Base-by-base conservation (phyloP, 1,139 yeast species). In the Spencermartinsiella ligniputridi region DNA sequence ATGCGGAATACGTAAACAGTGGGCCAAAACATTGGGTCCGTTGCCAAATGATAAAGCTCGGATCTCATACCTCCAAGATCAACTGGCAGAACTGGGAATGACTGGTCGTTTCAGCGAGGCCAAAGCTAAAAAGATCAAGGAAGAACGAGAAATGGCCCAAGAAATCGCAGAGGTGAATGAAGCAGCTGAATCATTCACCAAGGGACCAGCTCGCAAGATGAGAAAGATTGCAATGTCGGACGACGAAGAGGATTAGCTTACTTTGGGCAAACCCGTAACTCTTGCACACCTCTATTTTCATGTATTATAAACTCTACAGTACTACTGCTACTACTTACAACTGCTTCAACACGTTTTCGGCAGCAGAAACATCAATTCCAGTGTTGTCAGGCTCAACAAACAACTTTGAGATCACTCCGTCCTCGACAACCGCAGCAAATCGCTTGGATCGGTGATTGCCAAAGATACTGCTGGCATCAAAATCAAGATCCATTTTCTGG, bases 331-430 rank as follows among this genome's bases (percentile, higher is more conserved):
- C n/a, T n/a, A n/a, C 11, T 15, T 27, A 27, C 32, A 27, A 27
- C 8, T 27, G 15, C 53, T 62, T 61, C 41, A 75, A 56, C 30
- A 78, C 75, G 47, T 69, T 70, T 42, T 69, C 74, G 12, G 81
- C 81, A 30, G 68, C 66, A 17, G 81, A 70, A 35, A 74, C 75
- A 19, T 78, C 75, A 48, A 88, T 77, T 11, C 90, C 78, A 44
- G 82, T 79, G 66, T 79, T 79, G 59, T 87, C 95, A 18, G 95
- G 95, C 68, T 88, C 96, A 44, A 81, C 78, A 62, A 83, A 83
- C 33, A 79, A 71, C 54, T 80, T 67, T 41, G 68, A 66, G 41
- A 88, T 90, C 53, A 71, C 71, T 40, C 95, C 95, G 52, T 87
- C 78, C 52, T 85, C 82, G 16, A 86, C 81, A 48, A 85, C 66